Base-by-base conservation (phyloP, 75 land plant species). In the Azolla pinnata region DNA sequence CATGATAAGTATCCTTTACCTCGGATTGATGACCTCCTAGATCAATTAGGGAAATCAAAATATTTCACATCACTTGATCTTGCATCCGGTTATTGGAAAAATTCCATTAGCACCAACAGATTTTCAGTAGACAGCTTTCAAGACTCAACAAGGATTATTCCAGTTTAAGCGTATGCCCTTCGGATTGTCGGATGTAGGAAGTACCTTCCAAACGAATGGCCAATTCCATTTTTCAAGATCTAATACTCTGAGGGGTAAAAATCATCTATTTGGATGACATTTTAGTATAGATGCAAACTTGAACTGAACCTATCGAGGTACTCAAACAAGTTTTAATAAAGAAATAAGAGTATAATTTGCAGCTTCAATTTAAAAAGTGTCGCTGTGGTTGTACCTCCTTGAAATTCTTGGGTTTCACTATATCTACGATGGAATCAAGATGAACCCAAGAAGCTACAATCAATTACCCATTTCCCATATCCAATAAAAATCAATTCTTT, bases 51-150 rank as follows among this genome's bases (percentile, higher is more conserved):
- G 2, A 29, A 31, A 5, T 31, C 31, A 2, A 2, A 29, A 31
- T 56, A 30, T 17, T 65, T 65, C 60, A 65, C 67, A n/a, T 57
- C 33, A 18, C 23, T 65, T 3, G 67, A 65, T 65, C 46, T 65
- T 5, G 24, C n/a, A 1, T 65, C 59, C 17, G 67, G 67, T 17
- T 65, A 65, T 42, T 56, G 60, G 46, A 60, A 65, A 27, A 34
- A n/a, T 65, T 32, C 67, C 60, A 5, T 10, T 61, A 7, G 63
- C 9, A 12, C 21, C 51, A 7, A 48, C 9, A 48, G 63, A 61
- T 33, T n/a, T 19, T 14, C 28, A 35, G 3, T 44, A 46, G 29
- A 61, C 63, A 3, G 63, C 63, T 24, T 44, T 61, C 51, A 35
- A 16, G 5, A 61, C 63, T 20, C 42, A 16, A 16, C 7, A 45